Conservation (phyloP, 108 stramenopile species). For the Asterionellopsis glacialis region DNA sequence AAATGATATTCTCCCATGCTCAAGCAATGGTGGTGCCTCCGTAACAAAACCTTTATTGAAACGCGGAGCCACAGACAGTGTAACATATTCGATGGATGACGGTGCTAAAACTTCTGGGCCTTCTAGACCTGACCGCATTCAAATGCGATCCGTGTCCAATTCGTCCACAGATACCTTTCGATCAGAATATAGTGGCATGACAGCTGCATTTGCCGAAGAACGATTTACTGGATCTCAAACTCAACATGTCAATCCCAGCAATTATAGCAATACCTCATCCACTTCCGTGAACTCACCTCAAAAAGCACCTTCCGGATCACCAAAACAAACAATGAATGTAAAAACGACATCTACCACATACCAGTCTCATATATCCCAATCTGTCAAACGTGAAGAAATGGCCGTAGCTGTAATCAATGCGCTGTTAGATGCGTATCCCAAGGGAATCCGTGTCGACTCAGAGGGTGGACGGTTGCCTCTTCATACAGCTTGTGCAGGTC, state of each 20-base stretch:
- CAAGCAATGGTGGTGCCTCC: background rate
- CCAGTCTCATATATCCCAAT: slow-evolving; percentile 1
- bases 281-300: background rate
- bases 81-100: background rate
- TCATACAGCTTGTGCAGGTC: slow-evolving; percentile 80
- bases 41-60: background rate
- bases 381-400: slow-evolving; percentile 56
- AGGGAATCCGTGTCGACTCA: slow-evolving; percentile 59
- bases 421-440: slow-evolving; percentile 76
- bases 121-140: slow-evolving; percentile 27
- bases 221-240: slow-evolving; percentile 24
- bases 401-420: slow-evolving; percentile 77
- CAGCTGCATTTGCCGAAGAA: slow-evolving; percentile 39
- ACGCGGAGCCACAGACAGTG: background rate
- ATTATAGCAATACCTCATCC: background rate
- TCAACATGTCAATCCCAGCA: slow-evolving; percentile 1
- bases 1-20: background rate
- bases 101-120: background rate
- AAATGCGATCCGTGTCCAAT: slow-evolving; percentile 30
- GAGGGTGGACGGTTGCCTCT: slow-evolving; percentile 81
- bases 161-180: slow-evolving; percentile 20
- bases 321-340: background rate
- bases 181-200: slow-evolving; percentile 24
- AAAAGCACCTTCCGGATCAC: background rate
- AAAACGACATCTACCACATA: background rate